These are phyloP conservation scores for Pistacia atlantica DNA, from an alignment of 345 rosid species.

Conservation along the genomic window DNA sequence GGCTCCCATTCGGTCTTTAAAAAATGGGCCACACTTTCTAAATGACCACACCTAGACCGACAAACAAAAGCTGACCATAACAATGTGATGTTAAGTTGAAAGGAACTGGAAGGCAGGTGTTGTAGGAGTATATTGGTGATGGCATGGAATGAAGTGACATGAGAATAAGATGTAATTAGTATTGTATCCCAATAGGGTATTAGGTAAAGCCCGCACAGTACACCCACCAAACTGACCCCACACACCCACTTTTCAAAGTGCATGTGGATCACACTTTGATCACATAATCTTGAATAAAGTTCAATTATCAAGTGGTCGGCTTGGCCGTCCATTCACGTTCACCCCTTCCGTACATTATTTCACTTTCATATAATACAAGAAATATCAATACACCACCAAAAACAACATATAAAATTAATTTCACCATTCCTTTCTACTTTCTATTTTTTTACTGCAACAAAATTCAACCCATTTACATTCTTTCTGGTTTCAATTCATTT, in stretches of 20 bases:
- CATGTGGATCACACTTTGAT: slow-evolving; percentile 38
- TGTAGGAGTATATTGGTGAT: no score
- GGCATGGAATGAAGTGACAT: no score
- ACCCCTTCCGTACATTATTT: neutral
- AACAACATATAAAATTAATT: neutral
- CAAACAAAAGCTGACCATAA: neutral
- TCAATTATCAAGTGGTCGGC: slow-evolving; percentile 38
- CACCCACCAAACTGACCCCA: no score
- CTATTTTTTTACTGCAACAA: neutral
- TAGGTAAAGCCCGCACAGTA: no score
- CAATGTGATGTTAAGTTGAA: neutral
- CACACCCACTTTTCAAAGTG: slow-evolving; percentile 24
- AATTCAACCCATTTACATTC: neutral
- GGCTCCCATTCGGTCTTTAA: neutral
- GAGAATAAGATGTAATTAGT: no score
- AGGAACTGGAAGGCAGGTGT: no score
- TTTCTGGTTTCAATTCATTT: neutral
- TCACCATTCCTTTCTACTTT: no score
- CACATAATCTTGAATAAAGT: slow-evolving; percentile 26
- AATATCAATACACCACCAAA: no score
- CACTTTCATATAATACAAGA: slow-evolving; percentile 13
- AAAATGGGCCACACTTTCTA: neutral
- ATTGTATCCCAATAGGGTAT: no score
- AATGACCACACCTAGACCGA: neutral
- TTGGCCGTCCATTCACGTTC: slow-evolving; percentile 32